Percentiles rank a stretch among this genome's conserved stretches.
Evolutionary conservation across 108 stramenopile species (phyloP).

Genomic region (Discostella pseudostelligera): DNA sequence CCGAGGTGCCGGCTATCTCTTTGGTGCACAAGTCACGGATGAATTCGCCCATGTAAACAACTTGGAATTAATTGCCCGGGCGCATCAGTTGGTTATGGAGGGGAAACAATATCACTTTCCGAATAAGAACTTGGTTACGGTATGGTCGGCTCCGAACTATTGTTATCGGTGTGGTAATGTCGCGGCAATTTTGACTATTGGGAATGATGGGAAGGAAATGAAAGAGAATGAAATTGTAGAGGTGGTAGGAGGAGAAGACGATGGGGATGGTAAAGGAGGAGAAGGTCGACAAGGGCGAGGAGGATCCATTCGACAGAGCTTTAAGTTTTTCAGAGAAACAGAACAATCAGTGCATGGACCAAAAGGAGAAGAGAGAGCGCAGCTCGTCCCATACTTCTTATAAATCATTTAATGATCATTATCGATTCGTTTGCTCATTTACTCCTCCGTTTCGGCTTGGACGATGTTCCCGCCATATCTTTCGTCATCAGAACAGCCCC

Average conservation of each 20-base stretch:
- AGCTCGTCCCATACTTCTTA: conserved; percentile 88
- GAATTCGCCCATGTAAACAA: conserved; percentile 93
- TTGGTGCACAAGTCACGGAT: conserved; percentile 88
- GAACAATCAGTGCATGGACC: conserved; percentile 79
- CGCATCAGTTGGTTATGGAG: conserved; percentile 98
- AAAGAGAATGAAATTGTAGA: conserved; percentile 62
- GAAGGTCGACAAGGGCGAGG: conserved; percentile 23
- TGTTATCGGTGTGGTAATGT: conserved; percentile 98
- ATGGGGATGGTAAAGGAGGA: background rate
- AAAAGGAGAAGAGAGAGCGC: conserved; percentile 82
- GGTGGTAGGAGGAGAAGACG: conserved; percentile 53
- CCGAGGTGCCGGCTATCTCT: conserved; percentile 92
- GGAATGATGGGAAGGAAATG: conserved; percentile 49
- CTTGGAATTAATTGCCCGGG: conserved; percentile 88
- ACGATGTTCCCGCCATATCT: no score
- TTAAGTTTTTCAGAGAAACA: conserved; percentile 86
- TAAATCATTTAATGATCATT: no score
- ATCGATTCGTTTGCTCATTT: no score
- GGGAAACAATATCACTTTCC: conserved; percentile 87
- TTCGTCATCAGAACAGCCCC: no score
- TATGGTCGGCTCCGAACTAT: conserved; percentile 97
- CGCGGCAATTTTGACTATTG: conserved; percentile 85
- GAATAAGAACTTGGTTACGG: conserved; percentile 84
- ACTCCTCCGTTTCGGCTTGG: no score
- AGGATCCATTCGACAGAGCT: conserved; percentile 67